phyloP scores from a whole-genome alignment of 805 yeast genomes.

The Candida andamanensis region DNA sequence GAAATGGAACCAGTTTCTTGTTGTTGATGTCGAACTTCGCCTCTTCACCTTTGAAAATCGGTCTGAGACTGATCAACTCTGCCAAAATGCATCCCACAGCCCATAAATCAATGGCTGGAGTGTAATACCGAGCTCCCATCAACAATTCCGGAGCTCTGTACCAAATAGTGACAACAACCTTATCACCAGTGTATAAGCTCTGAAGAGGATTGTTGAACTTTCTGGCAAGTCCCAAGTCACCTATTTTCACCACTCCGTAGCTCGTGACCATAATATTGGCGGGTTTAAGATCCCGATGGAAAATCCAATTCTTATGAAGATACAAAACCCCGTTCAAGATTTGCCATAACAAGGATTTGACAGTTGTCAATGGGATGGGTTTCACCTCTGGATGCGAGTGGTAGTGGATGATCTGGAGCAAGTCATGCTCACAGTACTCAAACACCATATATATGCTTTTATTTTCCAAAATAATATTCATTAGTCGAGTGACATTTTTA shows the following conservation, averaged over 20 bases:
- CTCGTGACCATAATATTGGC: constrained; percentile 95
- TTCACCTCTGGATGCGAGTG: constrained; percentile 86
- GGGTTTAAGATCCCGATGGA: constrained; percentile 94
- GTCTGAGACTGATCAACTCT: constrained; percentile 81
- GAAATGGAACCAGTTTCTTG: constrained; percentile 90
- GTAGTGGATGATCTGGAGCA: constrained; percentile 87
- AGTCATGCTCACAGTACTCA: constrained; percentile 94
- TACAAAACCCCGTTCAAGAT: constrained; percentile 86
- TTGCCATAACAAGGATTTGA: constrained; percentile 89
- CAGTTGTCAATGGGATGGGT: constrained; percentile 70
- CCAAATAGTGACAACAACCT: constrained; percentile 96
- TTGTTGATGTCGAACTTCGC: constrained; percentile 80
- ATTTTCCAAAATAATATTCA: constrained; percentile 80
- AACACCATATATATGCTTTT: constrained; percentile 91
- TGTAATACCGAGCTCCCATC: constrained; percentile 42
- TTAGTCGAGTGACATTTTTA: constrained; percentile 70
- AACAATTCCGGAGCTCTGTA: constrained; percentile 72
- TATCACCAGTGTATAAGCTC: constrained; percentile 84
- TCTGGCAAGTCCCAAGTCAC: constrained; percentile 90
- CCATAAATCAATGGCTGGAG: constrained; percentile 81
- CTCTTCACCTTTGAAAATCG: constrained; percentile 96
- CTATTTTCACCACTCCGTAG: constrained; percentile 89
- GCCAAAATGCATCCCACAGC: constrained; percentile 95
- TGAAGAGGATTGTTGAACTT: constrained; percentile 83
- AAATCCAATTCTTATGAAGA: constrained; percentile 91